These are phyloP conservation scores for Stevia rebaudiana DNA, from an alignment of 140 eudicot genomes.

Conservation along the genomic window DNA sequence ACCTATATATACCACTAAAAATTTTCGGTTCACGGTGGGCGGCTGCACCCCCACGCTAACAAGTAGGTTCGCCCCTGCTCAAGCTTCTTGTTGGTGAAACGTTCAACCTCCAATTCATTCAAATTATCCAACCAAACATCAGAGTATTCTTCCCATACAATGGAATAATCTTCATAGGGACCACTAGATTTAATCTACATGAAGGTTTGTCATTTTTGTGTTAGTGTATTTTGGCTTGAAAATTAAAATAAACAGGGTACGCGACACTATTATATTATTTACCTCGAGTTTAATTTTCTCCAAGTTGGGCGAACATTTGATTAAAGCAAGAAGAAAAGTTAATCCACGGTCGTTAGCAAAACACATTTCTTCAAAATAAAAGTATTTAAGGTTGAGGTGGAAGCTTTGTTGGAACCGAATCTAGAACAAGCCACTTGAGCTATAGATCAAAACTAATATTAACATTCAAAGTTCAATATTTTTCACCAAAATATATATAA, in stretches of 20 bases:
- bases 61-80: no score
- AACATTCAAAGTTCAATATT: neutral
- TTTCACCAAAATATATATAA: neutral
- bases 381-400: neutral
- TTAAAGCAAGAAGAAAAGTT: neutral
- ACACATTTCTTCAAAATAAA: neutral
- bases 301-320: neutral
- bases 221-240: neutral
- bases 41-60: no score
- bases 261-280: neutral
- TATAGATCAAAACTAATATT: neutral
- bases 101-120: neutral
- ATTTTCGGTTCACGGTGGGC: no score
- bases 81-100: neutral
- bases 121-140: neutral
- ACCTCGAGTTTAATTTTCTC: neutral
- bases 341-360: neutral
- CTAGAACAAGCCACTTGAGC: neutral
- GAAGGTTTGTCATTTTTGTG: neutral
- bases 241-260: neutral
- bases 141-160: neutral
- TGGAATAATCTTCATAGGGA: neutral
- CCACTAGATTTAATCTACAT: neutral
- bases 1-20: no score
- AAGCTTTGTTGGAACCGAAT: neutral